Conservation (phyloP, 2,329 filamentous ascomycete species). For the Pseudogymnoascus sp. region DNA sequence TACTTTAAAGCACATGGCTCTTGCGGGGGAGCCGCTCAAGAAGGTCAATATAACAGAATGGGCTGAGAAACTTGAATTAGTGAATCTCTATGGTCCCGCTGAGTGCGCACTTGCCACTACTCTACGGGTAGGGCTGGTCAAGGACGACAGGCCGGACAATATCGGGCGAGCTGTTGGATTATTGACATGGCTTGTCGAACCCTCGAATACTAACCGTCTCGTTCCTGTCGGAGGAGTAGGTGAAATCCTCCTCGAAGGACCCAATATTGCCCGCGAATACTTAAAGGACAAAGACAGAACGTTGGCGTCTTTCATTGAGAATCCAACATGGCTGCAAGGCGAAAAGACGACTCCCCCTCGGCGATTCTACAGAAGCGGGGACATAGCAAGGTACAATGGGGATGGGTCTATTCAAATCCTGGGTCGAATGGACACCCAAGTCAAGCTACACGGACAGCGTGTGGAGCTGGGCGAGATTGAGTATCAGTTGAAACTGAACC, state of each 20-base stretch:
- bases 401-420: conserved; percentile 52
- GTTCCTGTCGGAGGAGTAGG: conserved; percentile 11
- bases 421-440: conserved; percentile 54
- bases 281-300: conserved; percentile 12
- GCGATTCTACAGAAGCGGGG: conserved; percentile 53
- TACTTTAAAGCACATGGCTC: conserved; percentile 5
- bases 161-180: neutral
- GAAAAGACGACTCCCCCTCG: neutral
- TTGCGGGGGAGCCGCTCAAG: conserved; percentile 51
- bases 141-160: neutral
- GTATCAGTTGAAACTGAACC: conserved; percentile 17
- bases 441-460: conserved; percentile 56
- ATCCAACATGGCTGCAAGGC: conserved; percentile 8
- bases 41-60: conserved; percentile 21
- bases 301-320: conserved; percentile 12
- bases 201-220: conserved; percentile 5
- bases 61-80: conserved; percentile 29
- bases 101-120: conserved; percentile 47
- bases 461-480: conserved; percentile 55
- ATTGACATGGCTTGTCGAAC: conserved; percentile 13
- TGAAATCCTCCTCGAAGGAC: conserved; percentile 14
- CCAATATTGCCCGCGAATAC: conserved; percentile 13
- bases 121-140: neutral
- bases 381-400: conserved; percentile 50
- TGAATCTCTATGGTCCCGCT: conserved; percentile 65